Percentiles rank a stretch among this genome's conserved stretches.
phyloP scores from a whole-genome alignment of 306 rosid genomes.

The Abrus pulchellus region DNA sequence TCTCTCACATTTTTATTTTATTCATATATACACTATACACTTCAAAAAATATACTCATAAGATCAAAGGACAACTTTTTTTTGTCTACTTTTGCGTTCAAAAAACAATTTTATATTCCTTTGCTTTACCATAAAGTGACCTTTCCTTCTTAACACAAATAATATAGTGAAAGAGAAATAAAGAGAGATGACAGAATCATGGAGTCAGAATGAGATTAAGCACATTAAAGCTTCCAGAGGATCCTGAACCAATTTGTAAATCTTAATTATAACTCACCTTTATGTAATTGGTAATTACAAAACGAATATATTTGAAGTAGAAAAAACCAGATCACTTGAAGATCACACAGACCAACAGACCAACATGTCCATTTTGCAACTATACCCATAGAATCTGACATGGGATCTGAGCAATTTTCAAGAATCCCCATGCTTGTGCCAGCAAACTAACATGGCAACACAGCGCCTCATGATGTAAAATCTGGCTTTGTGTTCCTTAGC shows the following conservation, averaged over 20 bases:
- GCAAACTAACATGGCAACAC: conserved; percentile 96
- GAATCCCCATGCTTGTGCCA: conserved; percentile 96
- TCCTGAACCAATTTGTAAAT: conserved; percentile 37
- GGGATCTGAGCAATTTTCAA: conserved; percentile 45
- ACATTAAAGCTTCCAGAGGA: conserved; percentile 26
- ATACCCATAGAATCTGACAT: conserved; percentile 47
- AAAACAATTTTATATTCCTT: no score
- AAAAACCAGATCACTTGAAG: conserved; percentile 46
- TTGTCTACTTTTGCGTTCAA: no score
- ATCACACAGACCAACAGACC: conserved; percentile 51
- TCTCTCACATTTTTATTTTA: no score
- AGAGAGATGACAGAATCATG: not conserved
- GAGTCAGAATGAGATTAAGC: conserved; percentile 21
- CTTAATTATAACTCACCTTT: conserved; percentile 42
- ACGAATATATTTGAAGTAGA: not conserved
- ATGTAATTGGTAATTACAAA: conserved; percentile 55
- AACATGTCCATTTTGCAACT: conserved; percentile 45
- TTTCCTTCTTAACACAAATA: conserved; percentile 20
- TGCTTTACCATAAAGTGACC: conserved; percentile 34
- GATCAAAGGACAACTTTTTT: no score
- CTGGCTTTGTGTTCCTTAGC: conserved; percentile 96
- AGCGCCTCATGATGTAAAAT: conserved; percentile 91
- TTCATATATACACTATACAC: no score
- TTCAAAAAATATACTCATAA: no score
- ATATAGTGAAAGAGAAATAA: not conserved